These are phyloP conservation scores for Pythium aphanidermatum DNA, from an alignment of 352 stramenopile genomes.

Conservation along the genomic window DNA sequence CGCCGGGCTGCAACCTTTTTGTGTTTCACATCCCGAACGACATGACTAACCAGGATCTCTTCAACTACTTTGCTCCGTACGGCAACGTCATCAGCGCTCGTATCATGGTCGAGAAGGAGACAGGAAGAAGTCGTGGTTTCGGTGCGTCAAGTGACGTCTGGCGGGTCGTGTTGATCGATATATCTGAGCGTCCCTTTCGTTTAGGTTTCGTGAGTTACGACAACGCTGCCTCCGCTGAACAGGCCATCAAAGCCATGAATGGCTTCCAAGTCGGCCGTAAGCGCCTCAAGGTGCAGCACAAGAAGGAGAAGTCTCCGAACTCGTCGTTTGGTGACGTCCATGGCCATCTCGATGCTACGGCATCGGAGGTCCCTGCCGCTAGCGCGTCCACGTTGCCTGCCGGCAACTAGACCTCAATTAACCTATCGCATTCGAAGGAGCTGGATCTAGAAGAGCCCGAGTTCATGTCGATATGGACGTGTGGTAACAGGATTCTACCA, in stretches of 20 bases:
- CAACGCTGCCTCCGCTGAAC: slow-evolving; percentile 85
- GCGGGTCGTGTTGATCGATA: too few relatives aligned
- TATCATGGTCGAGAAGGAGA: slow-evolving; percentile 97
- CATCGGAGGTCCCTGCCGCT: slow-evolving; percentile 32
- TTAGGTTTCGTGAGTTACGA: slow-evolving; percentile 96
- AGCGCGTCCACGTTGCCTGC: slow-evolving; percentile 19
- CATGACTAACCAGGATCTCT: slow-evolving; percentile 96
- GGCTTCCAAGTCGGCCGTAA: slow-evolving; percentile 95
- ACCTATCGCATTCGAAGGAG: too few relatives aligned
- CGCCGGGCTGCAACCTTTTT: slow-evolving; percentile 96
- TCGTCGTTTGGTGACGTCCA: slow-evolving; percentile 57
- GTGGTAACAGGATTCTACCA: too few relatives aligned
- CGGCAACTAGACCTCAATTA: slow-evolving; percentile 27
- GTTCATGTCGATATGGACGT: too few relatives aligned
- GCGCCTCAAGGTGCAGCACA: slow-evolving; percentile 95
- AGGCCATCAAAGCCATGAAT: slow-evolving; percentile 95
- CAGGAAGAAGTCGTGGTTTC: slow-evolving; percentile 91
- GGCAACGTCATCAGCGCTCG: slow-evolving; percentile 94
- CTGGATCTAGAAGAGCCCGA: too few relatives aligned
- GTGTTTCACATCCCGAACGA: slow-evolving; percentile 98
- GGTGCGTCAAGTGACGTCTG: too few relatives aligned
- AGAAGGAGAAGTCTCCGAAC: slow-evolving; percentile 83
- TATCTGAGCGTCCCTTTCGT: too few relatives aligned
- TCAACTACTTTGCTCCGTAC: slow-evolving; percentile 94
- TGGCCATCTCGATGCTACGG: slow-evolving; percentile 43